Evolutionary conservation across 352 stramenopile genomes (phyloP).

Genomic region (Phytophthora litchii): DNA sequence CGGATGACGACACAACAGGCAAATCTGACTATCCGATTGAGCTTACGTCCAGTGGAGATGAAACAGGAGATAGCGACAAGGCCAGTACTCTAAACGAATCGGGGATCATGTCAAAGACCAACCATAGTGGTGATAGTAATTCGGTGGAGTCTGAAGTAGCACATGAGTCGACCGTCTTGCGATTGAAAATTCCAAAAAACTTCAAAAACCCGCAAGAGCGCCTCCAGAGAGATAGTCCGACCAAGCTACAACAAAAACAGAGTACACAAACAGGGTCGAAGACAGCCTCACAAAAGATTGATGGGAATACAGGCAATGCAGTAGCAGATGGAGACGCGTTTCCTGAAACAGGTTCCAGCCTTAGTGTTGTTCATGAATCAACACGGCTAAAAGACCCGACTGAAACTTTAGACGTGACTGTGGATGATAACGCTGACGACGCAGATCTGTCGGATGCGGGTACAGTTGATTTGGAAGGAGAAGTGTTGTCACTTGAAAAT

Average conservation of each 20-base stretch:
- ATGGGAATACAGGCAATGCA: too few relatives aligned
- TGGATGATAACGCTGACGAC: conserved; percentile 13
- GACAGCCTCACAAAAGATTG: not conserved
- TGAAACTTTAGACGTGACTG: not conserved
- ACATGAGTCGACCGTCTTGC: conserved; percentile 22
- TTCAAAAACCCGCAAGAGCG: not conserved
- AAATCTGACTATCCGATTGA: conserved; percentile 30
- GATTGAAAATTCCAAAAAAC: conserved; percentile 14
- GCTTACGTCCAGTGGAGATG: conserved; percentile 38
- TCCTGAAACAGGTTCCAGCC: not conserved
- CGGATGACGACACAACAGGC: not conserved
- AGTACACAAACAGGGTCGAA: not conserved
- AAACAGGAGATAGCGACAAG: conserved; percentile 15
- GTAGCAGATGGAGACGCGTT: not conserved
- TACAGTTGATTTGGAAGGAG: conserved; percentile 41
- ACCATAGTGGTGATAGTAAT: not conserved
- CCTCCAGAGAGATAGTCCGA: conserved; percentile 4
- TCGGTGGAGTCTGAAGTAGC: not conserved
- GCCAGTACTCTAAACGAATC: not conserved
- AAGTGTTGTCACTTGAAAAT: conserved; percentile 28
- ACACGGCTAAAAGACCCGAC: too few relatives aligned
- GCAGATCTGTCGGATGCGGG: conserved; percentile 38
- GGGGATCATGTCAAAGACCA: conserved; percentile 1
- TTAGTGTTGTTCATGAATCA: not conserved
- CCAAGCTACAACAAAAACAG: conserved; percentile 1